phyloP scores from a whole-genome alignment of 345 rosid species.

The Diplotaxis tenuifolia region DNA sequence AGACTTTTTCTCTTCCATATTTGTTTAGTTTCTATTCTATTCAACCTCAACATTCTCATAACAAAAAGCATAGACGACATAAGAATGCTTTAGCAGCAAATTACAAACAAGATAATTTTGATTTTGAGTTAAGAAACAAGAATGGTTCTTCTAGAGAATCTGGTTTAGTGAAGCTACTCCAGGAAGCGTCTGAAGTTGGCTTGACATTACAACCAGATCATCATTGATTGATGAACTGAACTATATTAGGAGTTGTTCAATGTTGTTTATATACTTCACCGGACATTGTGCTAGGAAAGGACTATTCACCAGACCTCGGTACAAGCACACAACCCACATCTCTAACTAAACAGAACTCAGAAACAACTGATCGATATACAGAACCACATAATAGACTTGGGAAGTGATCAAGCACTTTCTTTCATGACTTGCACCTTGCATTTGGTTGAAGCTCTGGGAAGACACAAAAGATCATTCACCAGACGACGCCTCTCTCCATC shows the following conservation, averaged over 20 bases:
- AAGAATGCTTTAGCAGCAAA: not conserved
- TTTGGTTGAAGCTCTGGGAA: constrained; percentile 21
- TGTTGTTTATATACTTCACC: not conserved
- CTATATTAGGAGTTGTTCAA: constrained; percentile 10
- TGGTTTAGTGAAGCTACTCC: constrained; percentile 23
- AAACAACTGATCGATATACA: not conserved
- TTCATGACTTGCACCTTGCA: constrained; percentile 8
- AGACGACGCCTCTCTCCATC: not conserved
- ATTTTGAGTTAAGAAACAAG: too few relatives aligned
- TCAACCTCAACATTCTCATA: not conserved
- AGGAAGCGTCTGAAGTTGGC: not conserved
- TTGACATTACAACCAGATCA: constrained; percentile 14
- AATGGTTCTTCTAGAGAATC: not conserved
- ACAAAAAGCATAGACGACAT: not conserved
- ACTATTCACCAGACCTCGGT: not conserved
- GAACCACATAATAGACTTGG: not conserved
- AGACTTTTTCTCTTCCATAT: not conserved
- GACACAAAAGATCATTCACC: constrained; percentile 13
- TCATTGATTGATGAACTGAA: not conserved
- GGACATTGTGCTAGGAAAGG: not conserved
- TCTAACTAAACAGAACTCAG: not conserved
- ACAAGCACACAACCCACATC: not conserved
- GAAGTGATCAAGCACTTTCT: not conserved
- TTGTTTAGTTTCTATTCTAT: not conserved
- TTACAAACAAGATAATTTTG: too few relatives aligned